Evolutionary conservation across 1,139 yeast species (phyloP), one percentile per base, ranked within the genome.

Genomic region (Kodamaea derodonti): DNA sequence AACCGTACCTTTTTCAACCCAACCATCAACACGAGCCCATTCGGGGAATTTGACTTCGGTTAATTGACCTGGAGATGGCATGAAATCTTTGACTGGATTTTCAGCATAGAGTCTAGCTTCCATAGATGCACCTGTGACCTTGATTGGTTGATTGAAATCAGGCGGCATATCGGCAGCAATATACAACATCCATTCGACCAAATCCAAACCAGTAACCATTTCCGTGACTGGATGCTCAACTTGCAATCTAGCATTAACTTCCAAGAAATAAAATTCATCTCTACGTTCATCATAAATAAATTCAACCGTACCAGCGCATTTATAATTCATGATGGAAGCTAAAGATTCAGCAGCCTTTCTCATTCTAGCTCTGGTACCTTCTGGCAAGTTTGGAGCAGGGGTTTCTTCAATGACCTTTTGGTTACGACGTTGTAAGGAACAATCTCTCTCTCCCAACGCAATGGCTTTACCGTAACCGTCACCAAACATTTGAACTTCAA

Each of bases 141-240:
- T 63, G 33, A 84, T 70, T 25, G 67, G 65, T 47, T 75, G 78
- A 26, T 61, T 54, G 49, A 86, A 84, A 52, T 81, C 85, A 4
- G 95, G 95, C 5, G 97, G 82, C 47, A 74, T 73, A 52, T 86
- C 90, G 25, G 95, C 95, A 25, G 97, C 97, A 57, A 90, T 83
- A 49, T 72, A 70, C 45, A 92, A 67, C 97, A 92, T 90, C 96
- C 96, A 86, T 61, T 92, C 97, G 17, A 92, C 97, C 47, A 92
- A 71, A 59, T 92, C 98, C 36, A 88, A 65, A 3, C 97, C 97
- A 18, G 97, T 87, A 20, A 86, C 95, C 79, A 81, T 74, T 64
- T 92, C 98, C 20, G 98, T 92, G 49, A 92, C 83, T 29, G 97
- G 97, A 60, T 92, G 97, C 64, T 92, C 98, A 32, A 92, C 98